phyloP scores from a whole-genome alignment of 2,329 filamentous ascomycete species.

The Fusarium foetens region DNA sequence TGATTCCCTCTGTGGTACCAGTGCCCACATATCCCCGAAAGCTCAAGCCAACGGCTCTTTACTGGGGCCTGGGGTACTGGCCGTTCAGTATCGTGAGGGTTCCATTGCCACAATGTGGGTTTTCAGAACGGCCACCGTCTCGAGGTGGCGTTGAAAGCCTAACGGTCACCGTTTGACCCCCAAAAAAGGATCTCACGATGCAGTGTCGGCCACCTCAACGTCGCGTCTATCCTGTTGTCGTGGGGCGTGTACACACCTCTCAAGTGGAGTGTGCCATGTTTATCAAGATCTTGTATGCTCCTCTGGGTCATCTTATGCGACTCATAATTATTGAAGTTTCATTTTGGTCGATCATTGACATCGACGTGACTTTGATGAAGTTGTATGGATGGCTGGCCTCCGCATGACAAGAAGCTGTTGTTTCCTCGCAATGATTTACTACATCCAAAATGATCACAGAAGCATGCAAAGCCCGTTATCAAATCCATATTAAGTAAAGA shows the following conservation, averaged over 20 bases:
- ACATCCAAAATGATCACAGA: no score
- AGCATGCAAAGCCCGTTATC: neutral
- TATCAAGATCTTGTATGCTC: conserved; percentile 9
- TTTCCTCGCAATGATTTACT: neutral
- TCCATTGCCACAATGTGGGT: conserved; percentile 17
- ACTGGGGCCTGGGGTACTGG: conserved; percentile 5
- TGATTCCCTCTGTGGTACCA: neutral
- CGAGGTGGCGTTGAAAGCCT: conserved; percentile 3
- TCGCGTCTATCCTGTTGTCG: conserved; percentile 8
- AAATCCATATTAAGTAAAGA: neutral
- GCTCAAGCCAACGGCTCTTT: conserved; percentile 29
- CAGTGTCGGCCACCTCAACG: neutral
- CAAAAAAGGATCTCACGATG: conserved; percentile 24
- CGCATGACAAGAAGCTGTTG: neutral
- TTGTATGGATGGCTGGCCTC: neutral
- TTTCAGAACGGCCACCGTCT: conserved; percentile 35
- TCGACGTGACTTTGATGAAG: neutral
- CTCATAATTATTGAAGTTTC: neutral
- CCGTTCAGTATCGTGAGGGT: conserved; percentile 20
- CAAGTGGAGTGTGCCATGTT: conserved; percentile 15
- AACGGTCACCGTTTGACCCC: conserved; percentile 32
- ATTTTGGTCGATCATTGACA: neutral
- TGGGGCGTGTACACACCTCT: conserved; percentile 10
- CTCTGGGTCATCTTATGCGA: neutral
- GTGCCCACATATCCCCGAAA: conserved; percentile 29